These are phyloP conservation scores for Globisporangium barbulae DNA, from an alignment of 352 stramenopile genomes.

Conservation along the genomic window DNA sequence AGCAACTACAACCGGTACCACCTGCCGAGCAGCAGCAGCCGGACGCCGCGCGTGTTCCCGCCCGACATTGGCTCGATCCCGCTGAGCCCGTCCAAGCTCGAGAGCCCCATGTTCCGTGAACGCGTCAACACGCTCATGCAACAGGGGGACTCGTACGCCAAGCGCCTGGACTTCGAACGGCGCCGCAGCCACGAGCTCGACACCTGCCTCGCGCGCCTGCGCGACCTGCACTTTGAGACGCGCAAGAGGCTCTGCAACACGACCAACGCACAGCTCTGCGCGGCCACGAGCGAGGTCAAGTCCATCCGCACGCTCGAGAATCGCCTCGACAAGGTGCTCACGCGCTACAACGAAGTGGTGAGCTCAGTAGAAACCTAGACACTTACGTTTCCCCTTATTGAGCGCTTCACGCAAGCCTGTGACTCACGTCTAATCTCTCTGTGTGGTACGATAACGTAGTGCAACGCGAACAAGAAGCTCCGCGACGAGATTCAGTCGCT, in stretches of 20 bases:
- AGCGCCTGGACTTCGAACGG: conserved; percentile 57
- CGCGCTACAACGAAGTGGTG: conserved; percentile 78
- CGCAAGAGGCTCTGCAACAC: conserved; percentile 48
- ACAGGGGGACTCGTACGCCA: conserved; percentile 70
- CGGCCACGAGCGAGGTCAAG: conserved; percentile 51
- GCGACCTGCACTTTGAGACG: conserved; percentile 46
- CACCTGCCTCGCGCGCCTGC: conserved; percentile 26
- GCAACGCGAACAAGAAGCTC: conserved; percentile 79
- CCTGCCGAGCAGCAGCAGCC: conserved; percentile 27
- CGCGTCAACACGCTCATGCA: conserved; percentile 64
- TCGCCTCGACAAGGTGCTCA: conserved; percentile 81
- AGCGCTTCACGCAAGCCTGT: background rate
- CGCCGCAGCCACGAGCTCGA: conserved; percentile 55
- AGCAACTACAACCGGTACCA: conserved; percentile 35
- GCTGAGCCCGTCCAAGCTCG: conserved; percentile 62
- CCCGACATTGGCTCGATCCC: conserved; percentile 49
- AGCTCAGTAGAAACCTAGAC: background rate
- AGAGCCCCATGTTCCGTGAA: conserved; percentile 71
- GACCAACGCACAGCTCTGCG: conserved; percentile 43
- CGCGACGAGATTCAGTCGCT: conserved; percentile 78
- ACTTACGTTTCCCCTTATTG: background rate
- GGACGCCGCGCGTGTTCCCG: conserved; percentile 54
- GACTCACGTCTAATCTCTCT: background rate
- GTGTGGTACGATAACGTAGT: conserved; percentile 16
- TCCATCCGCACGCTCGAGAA: conserved; percentile 78